Conservation (phyloP, 2,329 filamentous ascomycete species). For the Epicoccum nigrum region DNA sequence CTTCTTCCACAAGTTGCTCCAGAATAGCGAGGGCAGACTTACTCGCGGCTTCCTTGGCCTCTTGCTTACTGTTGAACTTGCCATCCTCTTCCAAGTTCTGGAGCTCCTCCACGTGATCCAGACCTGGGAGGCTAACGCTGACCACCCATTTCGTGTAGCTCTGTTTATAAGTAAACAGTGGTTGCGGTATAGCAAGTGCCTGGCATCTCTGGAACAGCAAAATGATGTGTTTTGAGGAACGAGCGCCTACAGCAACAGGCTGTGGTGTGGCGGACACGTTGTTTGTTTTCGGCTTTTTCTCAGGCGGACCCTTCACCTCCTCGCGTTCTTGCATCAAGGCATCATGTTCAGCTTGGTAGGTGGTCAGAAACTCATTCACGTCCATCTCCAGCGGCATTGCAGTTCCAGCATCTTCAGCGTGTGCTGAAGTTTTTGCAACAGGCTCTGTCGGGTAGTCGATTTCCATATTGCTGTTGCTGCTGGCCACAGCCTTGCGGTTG, state of each 20-base stretch:
- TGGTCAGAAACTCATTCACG: slow-evolving; percentile 29
- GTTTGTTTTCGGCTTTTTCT: slow-evolving; percentile 15
- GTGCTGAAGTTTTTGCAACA: too few species aligned
- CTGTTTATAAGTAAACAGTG: slow-evolving; percentile 28
- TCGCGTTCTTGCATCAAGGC: slow-evolving; percentile 16
- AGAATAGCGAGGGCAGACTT: slow-evolving; percentile 40
- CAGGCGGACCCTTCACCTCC: slow-evolving; percentile 2
- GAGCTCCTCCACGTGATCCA: slow-evolving; percentile 17
- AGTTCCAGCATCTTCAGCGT: too few species aligned
- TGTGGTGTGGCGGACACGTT: background rate
- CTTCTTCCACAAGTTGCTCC: slow-evolving; percentile 26
- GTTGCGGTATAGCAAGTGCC: slow-evolving; percentile 28
- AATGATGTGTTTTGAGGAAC: slow-evolving; percentile 23
- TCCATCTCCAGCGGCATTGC: too few species aligned
- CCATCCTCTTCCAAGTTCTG: slow-evolving; percentile 28
- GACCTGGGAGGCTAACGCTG: slow-evolving; percentile 29
- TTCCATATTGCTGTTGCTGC: slow-evolving; percentile 19
- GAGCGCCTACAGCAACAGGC: slow-evolving; percentile 31
- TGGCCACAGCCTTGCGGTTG: background rate
- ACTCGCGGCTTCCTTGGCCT: slow-evolving; percentile 51
- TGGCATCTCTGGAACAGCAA: slow-evolving; percentile 37
- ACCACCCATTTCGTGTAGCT: slow-evolving; percentile 35
- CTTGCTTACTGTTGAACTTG: slow-evolving; percentile 49
- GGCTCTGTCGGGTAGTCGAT: slow-evolving; percentile 15
- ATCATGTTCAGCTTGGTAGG: slow-evolving; percentile 12